Evolutionary conservation across 1,284 basidiomycete species (phyloP), one percentile per base, ranked within the genome.

Genomic region (Kwoniella shivajii): DNA sequence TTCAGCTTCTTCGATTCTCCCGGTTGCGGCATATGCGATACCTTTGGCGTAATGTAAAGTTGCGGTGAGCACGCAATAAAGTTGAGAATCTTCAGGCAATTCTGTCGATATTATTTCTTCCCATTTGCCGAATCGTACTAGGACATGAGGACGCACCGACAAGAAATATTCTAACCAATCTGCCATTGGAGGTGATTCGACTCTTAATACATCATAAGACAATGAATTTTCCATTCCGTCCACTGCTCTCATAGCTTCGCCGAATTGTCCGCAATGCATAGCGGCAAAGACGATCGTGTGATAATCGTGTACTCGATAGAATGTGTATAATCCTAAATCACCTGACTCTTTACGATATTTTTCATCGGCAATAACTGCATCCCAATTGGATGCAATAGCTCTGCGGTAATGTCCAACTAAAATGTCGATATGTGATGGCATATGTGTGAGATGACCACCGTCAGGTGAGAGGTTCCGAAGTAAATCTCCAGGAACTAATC

Each of bases 341-440:
- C 60, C 51, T 1, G 54, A 44, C 6, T 51, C 14, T 22, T 20
- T 45, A 14, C 65, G 34, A 57, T 75, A 75, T 50, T 67, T 69
- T 18, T 70, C 65, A 57, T 75, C 74, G 1, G 64, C 67, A 26
- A 51, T 44, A 20, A 75, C 65, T 0, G 67, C 73, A 3, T 60
- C 52, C 10, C 58, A 37, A 59, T 75, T 74, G 31, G 61, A 53
- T 6, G 56, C 44, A 33, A 73, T 72, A 13, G 66, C 65, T 0
- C 72, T 61, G 4, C 68, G 68, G 59, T 73, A 76, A 54, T 76
- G 73, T 22, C 74, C 74, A 13, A 72, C 63, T 14, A 75, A 64
- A 9, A 75, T 37, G 52, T 76, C 70, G 57, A 76, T 65, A 59
- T 76, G 74, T 4, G 64, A 64, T 1, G 73, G 69, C 74, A 76